Percentiles rank a stretch among this genome's conserved stretches.
These are phyloP conservation scores for Pseudopithomyces maydicus DNA, from an alignment of 2,329 filamentous ascomycete genomes.

Conservation along the genomic window DNA sequence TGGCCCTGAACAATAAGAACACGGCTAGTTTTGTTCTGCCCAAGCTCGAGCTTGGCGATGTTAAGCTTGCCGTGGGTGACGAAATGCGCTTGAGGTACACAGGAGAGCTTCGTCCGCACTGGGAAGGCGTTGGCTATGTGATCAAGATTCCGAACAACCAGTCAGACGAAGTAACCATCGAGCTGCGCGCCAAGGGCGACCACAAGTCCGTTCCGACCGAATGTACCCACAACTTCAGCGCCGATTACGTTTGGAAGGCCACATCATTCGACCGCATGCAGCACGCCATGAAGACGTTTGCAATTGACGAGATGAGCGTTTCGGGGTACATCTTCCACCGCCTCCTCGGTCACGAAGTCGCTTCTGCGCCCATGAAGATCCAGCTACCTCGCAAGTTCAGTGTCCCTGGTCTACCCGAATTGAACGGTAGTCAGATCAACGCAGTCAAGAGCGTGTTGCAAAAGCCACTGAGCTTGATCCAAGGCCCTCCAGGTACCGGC, in stretches of 20 bases:
- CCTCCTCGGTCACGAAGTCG: slow-evolving; percentile 91
- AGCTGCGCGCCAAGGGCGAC: slow-evolving; percentile 90
- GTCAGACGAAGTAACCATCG: slow-evolving; percentile 95
- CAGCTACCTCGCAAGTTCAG: slow-evolving; percentile 96
- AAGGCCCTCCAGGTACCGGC: slow-evolving; percentile 94
- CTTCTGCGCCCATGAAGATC: slow-evolving; percentile 92
- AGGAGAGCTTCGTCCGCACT: slow-evolving; percentile 86
- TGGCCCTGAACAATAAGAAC: slow-evolving; percentile 96
- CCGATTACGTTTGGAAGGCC: slow-evolving; percentile 99
- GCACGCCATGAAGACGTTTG: slow-evolving; percentile 98
- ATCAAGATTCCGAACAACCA: slow-evolving; percentile 99
- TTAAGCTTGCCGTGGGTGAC: slow-evolving; percentile 96
- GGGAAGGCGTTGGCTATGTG: slow-evolving; percentile 98
- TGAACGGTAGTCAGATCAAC: slow-evolving; percentile 94
- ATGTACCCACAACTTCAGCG: slow-evolving; percentile 96
- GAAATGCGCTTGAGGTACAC: slow-evolving; percentile 98
- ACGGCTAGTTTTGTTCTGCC: slow-evolving; percentile 93
- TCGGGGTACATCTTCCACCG: slow-evolving; percentile 99
- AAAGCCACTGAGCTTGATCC: slow-evolving; percentile 92
- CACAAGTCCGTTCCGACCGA: slow-evolving; percentile 96
- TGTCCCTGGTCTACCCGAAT: slow-evolving; percentile 88
- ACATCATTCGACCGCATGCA: slow-evolving; percentile 99
- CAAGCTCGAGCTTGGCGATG: slow-evolving; percentile 95
- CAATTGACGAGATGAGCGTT: slow-evolving; percentile 96
- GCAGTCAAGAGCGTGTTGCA: slow-evolving; percentile 95